These are phyloP conservation scores for Microcos paniculata DNA, from an alignment of 345 rosid genomes.

Conservation along the genomic window DNA sequence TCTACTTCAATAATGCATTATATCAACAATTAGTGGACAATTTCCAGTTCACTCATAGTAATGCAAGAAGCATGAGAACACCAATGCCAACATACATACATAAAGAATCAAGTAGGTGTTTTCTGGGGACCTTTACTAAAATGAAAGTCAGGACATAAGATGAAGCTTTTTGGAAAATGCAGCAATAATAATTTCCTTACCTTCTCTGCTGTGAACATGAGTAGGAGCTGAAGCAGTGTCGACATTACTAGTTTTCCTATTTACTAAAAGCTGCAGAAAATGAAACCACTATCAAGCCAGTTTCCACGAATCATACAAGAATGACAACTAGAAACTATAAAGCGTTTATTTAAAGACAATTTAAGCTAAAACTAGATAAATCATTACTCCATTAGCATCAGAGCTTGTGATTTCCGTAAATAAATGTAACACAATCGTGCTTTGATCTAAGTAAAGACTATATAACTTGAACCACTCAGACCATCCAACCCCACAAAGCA, in stretches of 20 bases:
- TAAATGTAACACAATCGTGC: neutral
- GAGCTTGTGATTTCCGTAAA: neutral
- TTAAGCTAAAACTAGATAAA: neutral
- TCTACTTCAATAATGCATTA: neutral
- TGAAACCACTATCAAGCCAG: neutral
- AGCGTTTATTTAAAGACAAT: neutral
- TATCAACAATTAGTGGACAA: neutral
- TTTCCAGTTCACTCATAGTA: neutral
- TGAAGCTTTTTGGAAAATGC: neutral
- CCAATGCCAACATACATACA: neutral
- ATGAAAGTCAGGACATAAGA: neutral
- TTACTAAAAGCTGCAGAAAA: constrained; percentile 27
- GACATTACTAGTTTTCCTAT: constrained; percentile 25
- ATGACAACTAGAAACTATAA: neutral
- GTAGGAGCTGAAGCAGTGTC: constrained; percentile 38
- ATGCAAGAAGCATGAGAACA: neutral
- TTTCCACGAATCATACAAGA: neutral
- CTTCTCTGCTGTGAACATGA: constrained; percentile 42
- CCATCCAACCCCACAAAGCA: neutral
- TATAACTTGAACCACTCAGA: neutral
- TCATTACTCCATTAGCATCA: neutral
- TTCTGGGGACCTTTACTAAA: neutral
- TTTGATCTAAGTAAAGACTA: neutral
- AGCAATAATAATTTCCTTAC: constrained; percentile 21
- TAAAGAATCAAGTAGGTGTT: neutral